Evolutionary conservation across 306 rosid genomes (phyloP).

Genomic region (Rosa persica): DNA sequence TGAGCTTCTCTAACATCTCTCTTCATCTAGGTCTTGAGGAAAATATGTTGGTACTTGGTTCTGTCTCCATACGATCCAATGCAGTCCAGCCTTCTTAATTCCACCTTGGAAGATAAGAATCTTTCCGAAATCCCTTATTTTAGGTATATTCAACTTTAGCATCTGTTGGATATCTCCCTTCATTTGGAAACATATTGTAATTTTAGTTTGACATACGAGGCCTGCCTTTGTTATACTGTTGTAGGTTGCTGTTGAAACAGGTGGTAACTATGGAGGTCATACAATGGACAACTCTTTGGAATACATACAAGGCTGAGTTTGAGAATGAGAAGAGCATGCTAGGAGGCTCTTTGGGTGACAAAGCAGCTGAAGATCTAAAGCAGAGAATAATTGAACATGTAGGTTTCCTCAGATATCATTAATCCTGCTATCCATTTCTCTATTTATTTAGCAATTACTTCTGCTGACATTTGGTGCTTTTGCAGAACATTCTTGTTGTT

Average conservation of each 20-base stretch:
- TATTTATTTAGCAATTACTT: background rate
- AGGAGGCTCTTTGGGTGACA: conserved; percentile 75
- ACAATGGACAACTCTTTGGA: conserved; percentile 87
- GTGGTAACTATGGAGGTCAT: conserved; percentile 90
- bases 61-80: conserved; percentile 80
- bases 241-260: conserved; percentile 75
- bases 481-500: conserved; percentile 84
- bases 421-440: background rate
- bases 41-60: conserved; percentile 86
- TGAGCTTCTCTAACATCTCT: conserved; percentile 42
- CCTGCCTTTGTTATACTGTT: conserved; percentile 21
- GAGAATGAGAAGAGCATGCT: conserved; percentile 67
- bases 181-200: background rate
- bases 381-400: conserved; percentile 91
- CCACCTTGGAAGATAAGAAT: conserved; percentile 88
- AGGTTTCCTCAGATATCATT: conserved; percentile 10
- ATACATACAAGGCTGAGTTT: conserved; percentile 69
- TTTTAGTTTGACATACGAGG: conserved; percentile 17
- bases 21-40: conserved; percentile 64
- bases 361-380: conserved; percentile 84
- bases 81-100: conserved; percentile 94
- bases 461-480: conserved; percentile 19
- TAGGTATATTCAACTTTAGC: conserved; percentile 40
- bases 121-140: conserved; percentile 75
- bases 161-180: conserved; percentile 4